Evolutionary conservation across 169 alveolate species (phyloP), one percentile per base, ranked within the genome.

Genomic region (Plasmodium adleri): DNA sequence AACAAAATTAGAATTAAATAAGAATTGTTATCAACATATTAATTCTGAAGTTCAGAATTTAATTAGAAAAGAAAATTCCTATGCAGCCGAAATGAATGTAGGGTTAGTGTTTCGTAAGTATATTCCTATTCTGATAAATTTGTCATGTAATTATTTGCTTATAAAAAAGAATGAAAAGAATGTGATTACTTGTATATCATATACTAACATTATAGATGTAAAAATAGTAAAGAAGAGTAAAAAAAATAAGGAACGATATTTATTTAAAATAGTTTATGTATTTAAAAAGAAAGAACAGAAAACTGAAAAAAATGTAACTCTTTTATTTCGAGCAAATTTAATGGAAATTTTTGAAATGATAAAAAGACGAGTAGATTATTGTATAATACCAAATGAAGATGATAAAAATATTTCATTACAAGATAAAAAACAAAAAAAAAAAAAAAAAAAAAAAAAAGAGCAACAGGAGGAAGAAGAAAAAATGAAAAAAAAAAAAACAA

Each of bases 171-270:
- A 76, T 49, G 88, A 76, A 22, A 47, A 76, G 13, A 76, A 76
- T 43, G 62, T 76, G 15, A 63, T 76, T 47, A 76, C 88, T 45
- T 76, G 88, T 22, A 76, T 76, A 50, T 58, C 88, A 3, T 76
- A 76, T 63, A 54, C 56, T 17, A 76, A 76, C 20, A 76, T 76
- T 45, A 4, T 62, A 20, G 74, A 76, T 17, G 59, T 76, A n/a
- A 56, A 70, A 20, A 76, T 76, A 7, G 49, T 76, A 7, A 76
- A 76, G 43, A 76, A 54, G 47, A 76, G 67, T 43, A 43, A 43
- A 32, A 74, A 74, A 32, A 74, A 74, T 13, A 62, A 62, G 60
- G 67, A 76, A 10, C 43, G 80, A 8, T 49, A 7, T 28, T 76
- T 63, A n/a, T 74, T 74, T 56, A 76, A 76, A 76, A 47, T 76